Percentiles rank a stretch among this genome's conserved stretches.
These are phyloP conservation scores for Melampsora occidentalis DNA, from an alignment of 1,284 basidiomycete species.

Conservation along the genomic window DNA sequence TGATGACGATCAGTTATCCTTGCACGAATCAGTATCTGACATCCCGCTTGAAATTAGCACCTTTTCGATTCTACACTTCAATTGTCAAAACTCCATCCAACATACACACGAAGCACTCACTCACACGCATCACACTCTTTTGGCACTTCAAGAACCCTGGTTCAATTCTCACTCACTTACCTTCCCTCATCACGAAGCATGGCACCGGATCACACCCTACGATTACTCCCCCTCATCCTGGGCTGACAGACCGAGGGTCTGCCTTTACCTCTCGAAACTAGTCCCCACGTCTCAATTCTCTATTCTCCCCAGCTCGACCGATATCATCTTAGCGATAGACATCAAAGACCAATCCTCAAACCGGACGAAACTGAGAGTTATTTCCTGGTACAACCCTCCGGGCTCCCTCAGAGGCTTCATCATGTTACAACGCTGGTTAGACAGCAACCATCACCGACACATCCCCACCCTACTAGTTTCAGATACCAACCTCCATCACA, in stretches of 20 bases:
- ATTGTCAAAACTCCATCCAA: neutral
- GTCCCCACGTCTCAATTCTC: too few species aligned
- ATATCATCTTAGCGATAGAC: too few species aligned
- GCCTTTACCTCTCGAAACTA: too few species aligned
- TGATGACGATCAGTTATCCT: too few species aligned
- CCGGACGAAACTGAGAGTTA: too few species aligned
- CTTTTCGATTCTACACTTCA: neutral
- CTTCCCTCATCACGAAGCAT: neutral
- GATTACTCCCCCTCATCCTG: too few species aligned
- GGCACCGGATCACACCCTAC: neutral
- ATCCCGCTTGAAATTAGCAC: neutral
- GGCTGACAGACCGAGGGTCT: too few species aligned
- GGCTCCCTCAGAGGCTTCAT: too few species aligned
- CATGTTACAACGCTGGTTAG: neutral
- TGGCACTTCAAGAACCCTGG: constrained; percentile 16
- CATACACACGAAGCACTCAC: neutral
- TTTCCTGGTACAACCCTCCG: too few species aligned
- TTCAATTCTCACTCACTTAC: neutral
- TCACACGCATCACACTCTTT: neutral
- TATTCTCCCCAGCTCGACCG: too few species aligned
- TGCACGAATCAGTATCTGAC: too few species aligned
- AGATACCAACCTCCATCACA: constrained; percentile 27
- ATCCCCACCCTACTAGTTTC: neutral
- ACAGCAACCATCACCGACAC: neutral
- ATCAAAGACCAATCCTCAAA: too few species aligned